These are phyloP conservation scores for Phytophthora niederhauseri DNA, from an alignment of 352 stramenopile genomes.

Conservation along the genomic window DNA sequence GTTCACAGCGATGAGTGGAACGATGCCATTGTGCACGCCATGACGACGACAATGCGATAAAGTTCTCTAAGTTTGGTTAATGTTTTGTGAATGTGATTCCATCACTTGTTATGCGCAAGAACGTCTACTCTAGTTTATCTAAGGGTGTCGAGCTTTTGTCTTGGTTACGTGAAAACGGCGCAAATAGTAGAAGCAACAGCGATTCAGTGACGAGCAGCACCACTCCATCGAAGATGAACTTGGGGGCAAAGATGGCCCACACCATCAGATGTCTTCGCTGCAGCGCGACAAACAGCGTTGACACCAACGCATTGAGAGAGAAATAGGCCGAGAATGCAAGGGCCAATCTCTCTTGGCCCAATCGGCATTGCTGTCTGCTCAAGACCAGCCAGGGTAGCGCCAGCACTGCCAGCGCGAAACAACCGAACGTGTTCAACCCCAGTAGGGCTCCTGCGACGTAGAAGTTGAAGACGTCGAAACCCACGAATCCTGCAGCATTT, in stretches of 20 bases:
- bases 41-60: conserved; percentile 36
- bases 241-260: conserved; percentile 93
- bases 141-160: conserved; percentile 1
- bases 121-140: conserved; percentile 28
- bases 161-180: conserved; percentile 25
- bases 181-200: conserved; percentile 45
- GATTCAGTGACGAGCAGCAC: conserved; percentile 61
- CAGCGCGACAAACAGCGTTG: conserved; percentile 83
- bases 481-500: conserved; percentile 89
- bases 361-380: not conserved
- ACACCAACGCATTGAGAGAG: conserved; percentile 64
- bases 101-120: not conserved
- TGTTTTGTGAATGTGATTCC: not conserved
- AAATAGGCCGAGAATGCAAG: conserved; percentile 55
- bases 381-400: conserved; percentile 42
- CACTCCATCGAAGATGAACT: conserved; percentile 89
- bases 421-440: conserved; percentile 90
- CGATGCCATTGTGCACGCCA: conserved; percentile 56
- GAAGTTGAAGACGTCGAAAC: conserved; percentile 88
- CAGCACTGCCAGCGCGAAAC: conserved; percentile 54
- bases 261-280: conserved; percentile 93
- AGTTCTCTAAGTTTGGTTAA: not conserved
- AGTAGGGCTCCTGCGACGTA: conserved; percentile 76
- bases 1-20: conserved; percentile 45
- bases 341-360: conserved; percentile 6